A percentile compares a stretch with the other conserved stretches of the same genome.
Conservation (phyloP, 1,284 basidiomycete species). For the Sanghuangporus baumii region DNA sequence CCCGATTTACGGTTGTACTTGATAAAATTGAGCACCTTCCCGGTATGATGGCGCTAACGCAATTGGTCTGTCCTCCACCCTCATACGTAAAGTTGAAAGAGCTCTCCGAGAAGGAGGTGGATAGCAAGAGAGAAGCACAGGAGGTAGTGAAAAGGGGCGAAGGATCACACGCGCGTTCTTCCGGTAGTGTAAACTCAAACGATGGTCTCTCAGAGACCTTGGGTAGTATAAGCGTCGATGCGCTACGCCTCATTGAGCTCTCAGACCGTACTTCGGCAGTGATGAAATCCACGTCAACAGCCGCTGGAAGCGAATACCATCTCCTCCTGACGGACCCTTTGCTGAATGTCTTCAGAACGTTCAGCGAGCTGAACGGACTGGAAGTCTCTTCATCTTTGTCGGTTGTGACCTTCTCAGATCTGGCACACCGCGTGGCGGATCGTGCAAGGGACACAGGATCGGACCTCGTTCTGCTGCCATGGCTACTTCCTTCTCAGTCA, state of each 20-base stretch:
- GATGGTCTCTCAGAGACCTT: neutral
- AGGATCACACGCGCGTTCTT: neutral
- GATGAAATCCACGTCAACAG: slow-evolving; percentile 54
- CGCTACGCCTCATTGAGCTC: slow-evolving; percentile 60
- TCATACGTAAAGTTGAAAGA: neutral
- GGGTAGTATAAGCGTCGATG: slow-evolving; percentile 29
- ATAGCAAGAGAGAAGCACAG: slow-evolving; percentile 1
- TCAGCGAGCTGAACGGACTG: slow-evolving; percentile 53
- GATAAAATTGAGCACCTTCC: slow-evolving; percentile 87
- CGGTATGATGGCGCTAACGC: slow-evolving; percentile 64
- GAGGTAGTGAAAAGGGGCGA: neutral
- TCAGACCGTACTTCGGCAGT: slow-evolving; percentile 66
- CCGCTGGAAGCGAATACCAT: slow-evolving; percentile 31
- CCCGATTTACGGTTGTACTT: slow-evolving; percentile 79
- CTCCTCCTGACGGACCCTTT: slow-evolving; percentile 54
- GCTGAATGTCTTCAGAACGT: slow-evolving; percentile 56
- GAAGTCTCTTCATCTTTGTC: slow-evolving; percentile 46
- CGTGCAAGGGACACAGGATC: slow-evolving; percentile 41
- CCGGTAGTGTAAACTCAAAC: neutral
- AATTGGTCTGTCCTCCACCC: slow-evolving; percentile 49
- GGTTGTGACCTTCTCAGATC: slow-evolving; percentile 54
- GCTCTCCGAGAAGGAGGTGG: neutral
- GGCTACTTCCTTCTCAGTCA: slow-evolving; percentile 40
- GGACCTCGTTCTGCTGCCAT: slow-evolving; percentile 61
- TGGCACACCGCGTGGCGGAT: slow-evolving; percentile 46